Evolutionary conservation across 2,329 filamentous ascomycete species (phyloP), one percentile per base, ranked within the genome.

Genomic region (Penicillium sp.): DNA sequence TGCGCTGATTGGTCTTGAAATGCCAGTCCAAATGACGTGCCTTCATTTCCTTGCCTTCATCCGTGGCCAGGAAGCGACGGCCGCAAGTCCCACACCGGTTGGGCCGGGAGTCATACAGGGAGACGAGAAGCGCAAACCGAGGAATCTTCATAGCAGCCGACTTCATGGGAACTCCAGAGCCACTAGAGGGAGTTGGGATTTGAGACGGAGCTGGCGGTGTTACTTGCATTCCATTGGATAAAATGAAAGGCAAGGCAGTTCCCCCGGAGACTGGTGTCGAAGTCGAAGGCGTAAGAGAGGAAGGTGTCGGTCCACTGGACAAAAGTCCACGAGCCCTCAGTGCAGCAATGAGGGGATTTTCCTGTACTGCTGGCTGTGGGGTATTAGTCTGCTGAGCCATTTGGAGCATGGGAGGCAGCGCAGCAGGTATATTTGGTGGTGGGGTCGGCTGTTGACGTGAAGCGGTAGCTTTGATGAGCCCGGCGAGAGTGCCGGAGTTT

Each of bases 1-100:
- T 89, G 38, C 90, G 86, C 63, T 91, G 87, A 64, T 96, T 92
- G 19, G 92, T 91, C 49, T 87, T 85, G 74, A 99, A 99, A 71
- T 99, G 93, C 93, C 93, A 99, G 71, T 99, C 93, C 77, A 99
- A 85, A 67, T 99, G 93, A 3, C 86, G 83, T 19, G 86, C 88
- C 74, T 97, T 97, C 75, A 87, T 88, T 65, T 86, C 84, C 62
- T 83, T 87, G 11, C 92, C 92, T 56, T 88, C 83, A 11, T 84
- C 82, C 41, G 88, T 88, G 4, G 81, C 81, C 46, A 80, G 80
- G 69, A 99, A 99, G 2, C 93, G 85, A 52, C 91, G 82, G 19
- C 92, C 93, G 66, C 93, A 99, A 51, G 92, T 92, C 11, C 86
- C 88, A 68, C 93, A 99, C 49, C 91, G 88, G 51, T 90, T 88